Base-by-base conservation (phyloP, 1,284 basidiomycete genomes). In the Pyrrhoderma lamaoense region DNA sequence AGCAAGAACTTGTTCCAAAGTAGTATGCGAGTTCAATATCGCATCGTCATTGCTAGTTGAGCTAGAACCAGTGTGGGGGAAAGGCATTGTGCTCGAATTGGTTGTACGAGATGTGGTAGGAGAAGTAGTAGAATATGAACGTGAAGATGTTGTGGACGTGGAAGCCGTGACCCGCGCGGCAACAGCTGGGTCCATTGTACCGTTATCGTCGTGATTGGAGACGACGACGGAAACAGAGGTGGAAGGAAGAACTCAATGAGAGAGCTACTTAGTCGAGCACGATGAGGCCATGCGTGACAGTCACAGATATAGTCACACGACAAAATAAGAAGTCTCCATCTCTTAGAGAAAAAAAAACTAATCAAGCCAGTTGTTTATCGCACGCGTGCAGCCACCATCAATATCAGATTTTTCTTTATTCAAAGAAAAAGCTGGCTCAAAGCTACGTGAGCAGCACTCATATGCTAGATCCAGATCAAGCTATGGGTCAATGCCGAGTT, bases 1-100 rank as follows among this genome's bases (percentile, higher is more conserved):
- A 23, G 71, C 67, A 51, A 89, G 72, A 46, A 85, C 70, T 19
- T 71, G 61, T 2, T 85, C 80, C 44, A 78, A 63, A 3, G 82
- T 72, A 52, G 82, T 62, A 4, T 59, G 56, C 36, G 62, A 54
- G 57, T 65, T 62, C 23, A 64, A 39, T 14, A 55, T 55, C 22
- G n/a, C n/a, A 35, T 55, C 49, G 22, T 55, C 53, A 27, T 45
- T 50, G 11, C 57, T 51, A 35, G 63, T 59, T 27, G 60, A 56
- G 5, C 66, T 55, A 3, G 66, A 55, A 13, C 56, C 55, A 35
- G 59, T 58, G 9, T 59, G 57, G 27, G 27, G 27, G 11, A 31
- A 31, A 31, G 27, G 27, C 27, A 31, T 31, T 31, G 27, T n/a
- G n/a, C n/a, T n/a, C n/a, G n/a, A 31, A 11, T 31, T 31, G 3